Percentiles rank a stretch among this genome's conserved stretches.
These are phyloP conservation scores for Scheffersomyces segobiensis DNA, from an alignment of 1,139 yeast genomes.

Conservation along the genomic window DNA sequence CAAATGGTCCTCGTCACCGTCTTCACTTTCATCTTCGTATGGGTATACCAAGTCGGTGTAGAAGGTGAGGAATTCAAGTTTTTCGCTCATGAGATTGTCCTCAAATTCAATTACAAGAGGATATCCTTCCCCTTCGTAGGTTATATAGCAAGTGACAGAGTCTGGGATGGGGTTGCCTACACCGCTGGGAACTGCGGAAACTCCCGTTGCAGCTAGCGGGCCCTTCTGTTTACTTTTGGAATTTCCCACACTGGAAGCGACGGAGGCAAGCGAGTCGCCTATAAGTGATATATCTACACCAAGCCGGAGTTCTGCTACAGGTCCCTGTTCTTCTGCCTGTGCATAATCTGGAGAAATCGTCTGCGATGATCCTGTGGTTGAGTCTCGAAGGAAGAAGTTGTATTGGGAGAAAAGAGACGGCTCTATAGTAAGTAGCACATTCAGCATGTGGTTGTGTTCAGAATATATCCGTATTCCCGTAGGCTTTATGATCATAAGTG, in stretches of 20 bases:
- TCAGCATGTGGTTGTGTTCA: constrained; percentile 40
- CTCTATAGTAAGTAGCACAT: constrained; percentile 38
- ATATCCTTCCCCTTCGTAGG: constrained; percentile 54
- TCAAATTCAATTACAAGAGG: constrained; percentile 74
- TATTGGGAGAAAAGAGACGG: constrained; percentile 36
- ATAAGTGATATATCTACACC: constrained; percentile 41
- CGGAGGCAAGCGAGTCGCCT: constrained; percentile 36
- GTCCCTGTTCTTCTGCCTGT: constrained; percentile 5
- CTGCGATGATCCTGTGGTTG: neutral
- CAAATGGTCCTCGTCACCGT: constrained; percentile 22
- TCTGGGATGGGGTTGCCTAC: constrained; percentile 9
- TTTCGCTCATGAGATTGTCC: constrained; percentile 67
- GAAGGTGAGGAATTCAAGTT: constrained; percentile 67
- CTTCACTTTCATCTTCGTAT: constrained; percentile 29
- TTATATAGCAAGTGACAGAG: constrained; percentile 34
- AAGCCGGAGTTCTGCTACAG: constrained; percentile 25
- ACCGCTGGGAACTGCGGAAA: constrained; percentile 4
- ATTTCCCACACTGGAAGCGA: constrained; percentile 14
- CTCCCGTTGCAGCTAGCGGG: constrained; percentile 2
- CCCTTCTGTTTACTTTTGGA: constrained; percentile 7
- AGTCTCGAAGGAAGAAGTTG: constrained; percentile 19
- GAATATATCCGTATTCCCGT: constrained; percentile 36
- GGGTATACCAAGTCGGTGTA: constrained; percentile 44
- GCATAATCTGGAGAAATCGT: neutral
- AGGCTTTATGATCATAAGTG: constrained; percentile 34